A percentile compares a stretch with the other conserved stretches of the same genome.
These are phyloP conservation scores for Fusarium praegraminearum DNA, from an alignment of 2,329 filamentous ascomycete genomes.

Conservation along the genomic window DNA sequence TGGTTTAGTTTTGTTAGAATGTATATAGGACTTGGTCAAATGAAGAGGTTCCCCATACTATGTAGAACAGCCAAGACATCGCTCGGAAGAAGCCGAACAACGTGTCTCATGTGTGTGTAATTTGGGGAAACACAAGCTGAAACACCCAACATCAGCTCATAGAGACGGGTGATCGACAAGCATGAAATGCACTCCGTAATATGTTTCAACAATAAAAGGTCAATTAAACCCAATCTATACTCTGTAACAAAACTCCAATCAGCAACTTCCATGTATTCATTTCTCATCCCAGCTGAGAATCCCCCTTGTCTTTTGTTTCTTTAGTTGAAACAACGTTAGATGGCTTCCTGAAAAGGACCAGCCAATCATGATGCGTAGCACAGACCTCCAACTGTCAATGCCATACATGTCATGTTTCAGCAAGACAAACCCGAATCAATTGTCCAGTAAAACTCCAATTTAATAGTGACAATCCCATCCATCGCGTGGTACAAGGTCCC, in stretches of 20 bases:
- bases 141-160: neutral
- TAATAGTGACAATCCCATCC: neutral
- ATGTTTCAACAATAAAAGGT: conserved; percentile 18
- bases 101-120: conserved; percentile 1
- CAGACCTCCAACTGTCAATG: neutral
- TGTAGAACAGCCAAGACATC: neutral
- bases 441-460: neutral
- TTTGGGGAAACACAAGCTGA: conserved; percentile 8
- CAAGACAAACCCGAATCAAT: neutral
- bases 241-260: conserved; percentile 3
- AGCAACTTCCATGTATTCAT: neutral
- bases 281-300: neutral
- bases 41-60: neutral
- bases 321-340: neutral
- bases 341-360: neutral
- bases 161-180: conserved; percentile 17
- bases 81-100: too few species aligned
- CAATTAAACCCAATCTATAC: conserved; percentile 8
- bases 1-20: too few species aligned
- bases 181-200: conserved; percentile 20
- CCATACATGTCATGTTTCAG: conserved; percentile 9
- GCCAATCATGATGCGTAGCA: neutral
- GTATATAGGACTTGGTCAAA: too few species aligned
- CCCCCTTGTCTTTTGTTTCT: neutral
- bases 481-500: neutral